phyloP scores from a whole-genome alignment of 352 stramenopile genomes.

The Phytophthora litchii region DNA sequence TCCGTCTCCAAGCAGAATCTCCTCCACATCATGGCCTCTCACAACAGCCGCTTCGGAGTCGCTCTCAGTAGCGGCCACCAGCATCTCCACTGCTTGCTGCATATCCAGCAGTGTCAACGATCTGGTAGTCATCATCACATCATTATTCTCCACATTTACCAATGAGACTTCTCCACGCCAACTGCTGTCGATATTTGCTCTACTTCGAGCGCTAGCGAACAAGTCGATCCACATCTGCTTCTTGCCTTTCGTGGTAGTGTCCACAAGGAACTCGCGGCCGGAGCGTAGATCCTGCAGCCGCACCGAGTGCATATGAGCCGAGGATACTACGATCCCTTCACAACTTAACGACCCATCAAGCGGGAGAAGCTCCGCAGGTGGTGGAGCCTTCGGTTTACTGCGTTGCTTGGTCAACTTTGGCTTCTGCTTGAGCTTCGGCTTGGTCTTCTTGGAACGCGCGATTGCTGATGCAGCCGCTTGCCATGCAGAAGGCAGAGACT shows the following conservation, averaged over 20 bases:
- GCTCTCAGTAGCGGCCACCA: slow-evolving; percentile 32
- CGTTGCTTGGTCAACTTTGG: slow-evolving; percentile 20
- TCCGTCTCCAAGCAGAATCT: slow-evolving; percentile 29
- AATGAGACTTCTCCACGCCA: slow-evolving; percentile 15
- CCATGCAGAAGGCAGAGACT: slow-evolving; percentile 26
- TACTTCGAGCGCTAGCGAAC: slow-evolving; percentile 38
- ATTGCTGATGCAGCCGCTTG: slow-evolving; percentile 22
- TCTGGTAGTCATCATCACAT: background rate
- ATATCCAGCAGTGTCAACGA: slow-evolving; percentile 19
- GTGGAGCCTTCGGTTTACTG: slow-evolving; percentile 15
- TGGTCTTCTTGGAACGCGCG: slow-evolving; percentile 20
- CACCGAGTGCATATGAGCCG: slow-evolving; percentile 63
- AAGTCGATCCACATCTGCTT: slow-evolving; percentile 68
- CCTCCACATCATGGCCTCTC: slow-evolving; percentile 40
- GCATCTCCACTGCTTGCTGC: slow-evolving; percentile 38
- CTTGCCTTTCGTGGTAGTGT: slow-evolving; percentile 43
- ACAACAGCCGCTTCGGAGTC: slow-evolving; percentile 24
- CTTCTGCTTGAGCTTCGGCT: slow-evolving; percentile 21
- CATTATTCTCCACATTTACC: slow-evolving; percentile 3
- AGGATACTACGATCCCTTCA: slow-evolving; percentile 65
- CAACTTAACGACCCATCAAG: slow-evolving; percentile 52
- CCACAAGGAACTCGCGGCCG: slow-evolving; percentile 50
- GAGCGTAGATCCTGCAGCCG: slow-evolving; percentile 50
- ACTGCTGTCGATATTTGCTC: slow-evolving; percentile 25
- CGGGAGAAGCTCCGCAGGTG: slow-evolving; percentile 33